Base-by-base conservation (phyloP, 805 yeast species). In the Cyberlindnera lachancei region DNA sequence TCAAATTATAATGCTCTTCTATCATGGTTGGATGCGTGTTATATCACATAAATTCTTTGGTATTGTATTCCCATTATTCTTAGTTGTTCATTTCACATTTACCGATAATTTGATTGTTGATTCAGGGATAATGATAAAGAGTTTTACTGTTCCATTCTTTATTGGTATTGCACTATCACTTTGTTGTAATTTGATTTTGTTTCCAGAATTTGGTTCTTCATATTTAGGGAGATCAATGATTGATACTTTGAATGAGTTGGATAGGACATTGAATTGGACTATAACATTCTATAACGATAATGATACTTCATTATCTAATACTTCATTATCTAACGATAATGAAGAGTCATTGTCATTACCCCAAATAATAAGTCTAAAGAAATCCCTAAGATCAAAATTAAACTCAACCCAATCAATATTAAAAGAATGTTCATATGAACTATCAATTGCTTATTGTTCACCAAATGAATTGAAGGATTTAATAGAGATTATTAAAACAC, bases 201-300 rank as follows among this genome's bases (percentile, higher is more conserved):
- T 66, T 40, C 76, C 76, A 2, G 76, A 70, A 38, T 66, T 67
- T 48, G 76, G 76, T 12, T 61, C 71, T 16, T 59, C 69, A 0
- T 66, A 61, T 40, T 43, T 70, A 10, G 75, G 75, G 18, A 58
- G 58, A 21, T 53, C 68, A 2, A 56, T 66, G 6, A 49, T 64
- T 1, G 58, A 58, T 23, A 52, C 66, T 0, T 30, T 69, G 15
- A 58, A 61, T 36, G 64, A 61, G 31, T 39, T 68, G 3, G 67
- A 67, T 14, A 35, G 35, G n/a, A 56, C 66, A 12, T 37, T 68
- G 11, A 63, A 61, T 29, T 45, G 52, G 7, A 48, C 71, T 0
- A 51, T 62, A 6, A 57, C 56, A n/a, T 64, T 59, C 35, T 68
- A 68, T 36, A 45, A 56, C 7, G 48, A 51, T 18, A 29, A 33